Percentiles rank a stretch among this genome's conserved stretches.
phyloP scores from a whole-genome alignment of 1,284 basidiomycete genomes.

The Ceratobasidium sp. region DNA sequence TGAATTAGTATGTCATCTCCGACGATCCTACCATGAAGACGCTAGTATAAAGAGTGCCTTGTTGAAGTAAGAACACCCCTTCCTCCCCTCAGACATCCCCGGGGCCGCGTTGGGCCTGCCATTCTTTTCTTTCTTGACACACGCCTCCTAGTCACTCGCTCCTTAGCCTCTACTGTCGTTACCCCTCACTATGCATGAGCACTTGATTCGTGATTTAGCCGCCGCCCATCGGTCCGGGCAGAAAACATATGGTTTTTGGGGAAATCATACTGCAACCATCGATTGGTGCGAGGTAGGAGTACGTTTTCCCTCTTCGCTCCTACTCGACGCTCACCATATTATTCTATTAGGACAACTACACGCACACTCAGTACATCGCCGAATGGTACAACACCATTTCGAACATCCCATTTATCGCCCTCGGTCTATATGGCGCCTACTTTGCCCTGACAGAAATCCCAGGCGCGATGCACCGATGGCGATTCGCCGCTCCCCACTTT shows the following conservation, averaged over 20 bases:
- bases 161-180: neutral
- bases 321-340: neutral
- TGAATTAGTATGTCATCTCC: neutral
- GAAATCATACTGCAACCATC: conserved; percentile 42
- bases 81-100: neutral
- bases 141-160: neutral
- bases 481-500: conserved; percentile 35
- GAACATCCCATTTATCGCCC: conserved; percentile 43
- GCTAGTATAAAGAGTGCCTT: neutral
- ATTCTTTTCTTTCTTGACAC: neutral
- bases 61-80: neutral
- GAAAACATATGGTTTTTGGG: conserved; percentile 35
- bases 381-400: conserved; percentile 44
- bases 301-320: neutral
- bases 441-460: conserved; percentile 1
- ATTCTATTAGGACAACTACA: conserved; percentile 41
- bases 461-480: conserved; percentile 9
- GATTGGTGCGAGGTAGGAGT: conserved; percentile 43
- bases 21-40: neutral
- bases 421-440: conserved; percentile 41
- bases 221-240: conserved; percentile 19
- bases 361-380: conserved; percentile 40
- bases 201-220: conserved; percentile 1
- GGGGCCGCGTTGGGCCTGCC: neutral
- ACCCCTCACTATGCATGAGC: neutral